Base-by-base conservation (phyloP, 768 basidiomycete genomes). In the Leccinum pellstonianum region DNA sequence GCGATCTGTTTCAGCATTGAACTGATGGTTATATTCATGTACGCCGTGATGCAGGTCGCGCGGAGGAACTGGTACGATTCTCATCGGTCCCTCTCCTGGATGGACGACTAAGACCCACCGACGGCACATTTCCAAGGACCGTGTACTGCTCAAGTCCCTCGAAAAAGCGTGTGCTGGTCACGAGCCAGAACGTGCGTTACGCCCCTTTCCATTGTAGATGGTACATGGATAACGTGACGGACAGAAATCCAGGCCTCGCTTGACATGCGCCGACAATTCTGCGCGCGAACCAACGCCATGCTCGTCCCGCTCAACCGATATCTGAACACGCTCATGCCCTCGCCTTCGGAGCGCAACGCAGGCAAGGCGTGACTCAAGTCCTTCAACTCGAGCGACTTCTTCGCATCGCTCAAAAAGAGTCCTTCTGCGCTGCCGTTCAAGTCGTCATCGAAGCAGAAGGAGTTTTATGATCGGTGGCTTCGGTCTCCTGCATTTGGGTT, bases 231-330 rank as follows among this genome's bases (percentile, higher is more conserved):
- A 52, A 33, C 49, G 27, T n/a, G 52, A 33, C 38, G 19, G 9
- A 49, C 67, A 91, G 89, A 79, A 65, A 73, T 86, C 8, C 81
- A 82, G 43, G 83, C 83, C 29, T 93, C 82, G 55, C 82, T 85
- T 55, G 81, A 76, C 56, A 78, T 96, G 12, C 86, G 92, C 23
- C 79, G 85, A 50, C 93, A 98, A 69, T 93, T 98, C 71, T 86
- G 86, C 55, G 84, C 89, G 43, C 82, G 95, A 49, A 93, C 96
- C 1, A 90, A 88, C 19, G 88, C 88, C 56, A 80, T 98, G 61
- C 83, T 98, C 21, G 87, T 91, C 3, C 96, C 96, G 0, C 81
- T 98, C 5, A 88, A 95, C 65, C 85, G 95, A 64, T 98, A 98
- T 77, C 86, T 98, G 46, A 89, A 91, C 60, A 88, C 88, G 1